A percentile compares a stretch with the other conserved stretches of the same genome.
phyloP scores from a whole-genome alignment of 2,329 filamentous ascomycete species.

The Fusarium chaquense region DNA sequence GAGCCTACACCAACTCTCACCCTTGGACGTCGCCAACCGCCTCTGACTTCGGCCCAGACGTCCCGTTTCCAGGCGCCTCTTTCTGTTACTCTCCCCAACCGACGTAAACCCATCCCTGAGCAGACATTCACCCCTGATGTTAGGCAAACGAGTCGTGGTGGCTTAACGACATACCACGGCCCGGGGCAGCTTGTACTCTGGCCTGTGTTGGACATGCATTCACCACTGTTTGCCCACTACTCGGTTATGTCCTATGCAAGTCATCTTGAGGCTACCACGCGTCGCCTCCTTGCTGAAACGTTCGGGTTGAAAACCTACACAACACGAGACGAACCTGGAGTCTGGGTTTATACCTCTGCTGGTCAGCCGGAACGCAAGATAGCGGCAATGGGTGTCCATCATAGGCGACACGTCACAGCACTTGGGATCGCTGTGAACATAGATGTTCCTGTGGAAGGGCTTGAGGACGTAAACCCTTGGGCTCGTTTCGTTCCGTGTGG shows the following conservation, averaged over 20 bases:
- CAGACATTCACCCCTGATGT: slow-evolving; percentile 67
- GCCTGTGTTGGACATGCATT: slow-evolving; percentile 84
- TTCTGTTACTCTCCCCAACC: slow-evolving; percentile 44
- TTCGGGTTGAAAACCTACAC: slow-evolving; percentile 70
- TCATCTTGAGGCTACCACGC: slow-evolving; percentile 81
- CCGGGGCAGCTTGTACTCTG: slow-evolving; percentile 95
- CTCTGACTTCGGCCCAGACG: slow-evolving; percentile 61
- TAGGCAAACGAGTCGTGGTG: slow-evolving; percentile 80
- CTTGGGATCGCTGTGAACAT: slow-evolving; percentile 88
- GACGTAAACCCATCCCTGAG: slow-evolving; percentile 47
- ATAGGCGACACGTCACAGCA: slow-evolving; percentile 83
- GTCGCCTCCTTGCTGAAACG: slow-evolving; percentile 67
- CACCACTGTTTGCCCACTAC: slow-evolving; percentile 65
- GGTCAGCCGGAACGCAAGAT: slow-evolving; percentile 74
- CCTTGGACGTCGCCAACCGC: slow-evolving; percentile 82
- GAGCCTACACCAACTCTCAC: slow-evolving; percentile 88
- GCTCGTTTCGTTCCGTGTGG: slow-evolving; percentile 90
- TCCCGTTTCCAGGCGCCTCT: slow-evolving; percentile 59
- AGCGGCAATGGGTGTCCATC: slow-evolving; percentile 90
- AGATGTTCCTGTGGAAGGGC: slow-evolving; percentile 65
- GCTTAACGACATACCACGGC: slow-evolving; percentile 94
- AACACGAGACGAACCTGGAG: slow-evolving; percentile 83
- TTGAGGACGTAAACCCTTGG: slow-evolving; percentile 63
- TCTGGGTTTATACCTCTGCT: slow-evolving; percentile 71
- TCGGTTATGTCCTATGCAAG: slow-evolving; percentile 82